Conservation (phyloP, 768 basidiomycete species). For the Mycena galopus region DNA sequence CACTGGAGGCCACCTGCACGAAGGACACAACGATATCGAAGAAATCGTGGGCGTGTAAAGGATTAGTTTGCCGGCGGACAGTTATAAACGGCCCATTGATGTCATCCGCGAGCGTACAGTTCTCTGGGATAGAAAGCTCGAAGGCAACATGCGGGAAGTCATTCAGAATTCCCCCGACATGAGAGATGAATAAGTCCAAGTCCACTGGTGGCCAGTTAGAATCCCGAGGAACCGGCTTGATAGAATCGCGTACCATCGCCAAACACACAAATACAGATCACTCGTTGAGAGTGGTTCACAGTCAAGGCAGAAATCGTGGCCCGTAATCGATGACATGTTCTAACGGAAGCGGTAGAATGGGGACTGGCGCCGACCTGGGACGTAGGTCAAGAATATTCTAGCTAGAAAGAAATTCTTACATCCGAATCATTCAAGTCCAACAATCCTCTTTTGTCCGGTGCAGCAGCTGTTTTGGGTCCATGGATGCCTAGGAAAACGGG, state of each 20-base stretch:
- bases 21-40: constrained; percentile 14
- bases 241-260: too few relatives aligned
- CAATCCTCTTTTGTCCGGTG: background rate
- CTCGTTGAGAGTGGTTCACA: too few relatives aligned
- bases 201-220: background rate
- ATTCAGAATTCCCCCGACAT: background rate
- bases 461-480: background rate
- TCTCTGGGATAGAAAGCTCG: constrained; percentile 12
- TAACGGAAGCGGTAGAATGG: too few relatives aligned
- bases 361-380: too few relatives aligned
- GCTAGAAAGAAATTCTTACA: too few relatives aligned
- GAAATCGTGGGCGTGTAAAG: background rate
- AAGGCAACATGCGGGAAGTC: constrained; percentile 3
- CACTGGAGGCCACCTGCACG: background rate
- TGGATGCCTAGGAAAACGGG: background rate
- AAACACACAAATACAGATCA: too few relatives aligned
- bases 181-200: background rate
- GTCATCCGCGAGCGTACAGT: background rate
- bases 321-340: too few relatives aligned
- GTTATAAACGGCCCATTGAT: background rate
- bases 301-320: too few relatives aligned
- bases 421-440: too few relatives aligned
- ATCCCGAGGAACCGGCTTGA: background rate
- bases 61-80: background rate
- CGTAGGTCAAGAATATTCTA: too few relatives aligned